A percentile compares a stretch with the other conserved stretches of the same genome.
phyloP scores from a whole-genome alignment of 129 eudicot species.

The Logfia minima region DNA sequence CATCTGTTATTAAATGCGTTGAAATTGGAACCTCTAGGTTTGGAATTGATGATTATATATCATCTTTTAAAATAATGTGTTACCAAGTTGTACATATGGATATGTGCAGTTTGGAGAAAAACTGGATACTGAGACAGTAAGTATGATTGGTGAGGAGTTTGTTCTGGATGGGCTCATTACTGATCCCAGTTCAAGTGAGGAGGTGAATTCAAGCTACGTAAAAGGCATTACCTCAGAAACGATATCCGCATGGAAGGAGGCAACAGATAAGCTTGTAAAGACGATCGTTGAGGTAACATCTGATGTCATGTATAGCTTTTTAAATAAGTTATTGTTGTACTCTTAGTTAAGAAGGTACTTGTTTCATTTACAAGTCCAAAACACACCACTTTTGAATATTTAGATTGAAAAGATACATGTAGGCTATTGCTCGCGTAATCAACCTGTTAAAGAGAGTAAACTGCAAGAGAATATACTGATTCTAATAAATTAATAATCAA shows the following conservation, averaged over 20 bases:
- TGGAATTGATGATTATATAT: neutral
- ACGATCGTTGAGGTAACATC: constrained; percentile 51
- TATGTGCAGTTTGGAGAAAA: constrained; percentile 60
- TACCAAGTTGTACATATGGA: constrained; percentile 12
- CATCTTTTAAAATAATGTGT: neutral
- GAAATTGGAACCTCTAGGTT: constrained; percentile 36
- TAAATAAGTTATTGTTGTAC: neutral
- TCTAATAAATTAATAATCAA: neutral
- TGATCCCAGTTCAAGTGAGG: constrained; percentile 49
- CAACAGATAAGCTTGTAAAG: constrained; percentile 48
- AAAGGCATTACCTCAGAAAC: constrained; percentile 36
- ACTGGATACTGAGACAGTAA: constrained; percentile 54
- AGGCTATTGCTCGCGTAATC: neutral
- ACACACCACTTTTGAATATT: neutral
- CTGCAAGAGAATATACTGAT: neutral
- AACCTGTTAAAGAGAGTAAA: neutral
- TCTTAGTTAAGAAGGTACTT: neutral
- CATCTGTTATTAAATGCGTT: neutral
- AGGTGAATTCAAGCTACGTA: constrained; percentile 53
- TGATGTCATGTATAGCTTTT: neutral
- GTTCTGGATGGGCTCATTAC: constrained; percentile 57
- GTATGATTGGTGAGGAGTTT: constrained; percentile 60
- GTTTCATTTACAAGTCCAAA: neutral
- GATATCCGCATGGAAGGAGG: constrained; percentile 56
- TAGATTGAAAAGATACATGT: neutral